phyloP scores from a whole-genome alignment of 164 flowering plant genomes.

The Annona squamosa region DNA sequence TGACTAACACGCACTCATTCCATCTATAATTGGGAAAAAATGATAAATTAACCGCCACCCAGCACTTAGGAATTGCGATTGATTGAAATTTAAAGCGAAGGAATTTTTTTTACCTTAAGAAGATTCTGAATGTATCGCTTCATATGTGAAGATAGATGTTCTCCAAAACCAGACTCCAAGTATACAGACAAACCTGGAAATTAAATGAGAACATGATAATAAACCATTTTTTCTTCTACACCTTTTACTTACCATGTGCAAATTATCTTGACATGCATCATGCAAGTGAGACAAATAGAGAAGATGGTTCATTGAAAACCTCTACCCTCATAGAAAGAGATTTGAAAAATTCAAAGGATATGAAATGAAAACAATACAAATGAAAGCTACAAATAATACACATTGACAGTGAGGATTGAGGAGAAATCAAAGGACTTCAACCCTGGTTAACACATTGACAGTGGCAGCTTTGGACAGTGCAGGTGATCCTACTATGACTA shows the following conservation, averaged over 20 bases:
- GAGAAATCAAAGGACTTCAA: not conserved
- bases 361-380: not conserved
- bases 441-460: no score
- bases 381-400: not conserved
- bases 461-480: no score
- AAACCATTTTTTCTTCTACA: not conserved
- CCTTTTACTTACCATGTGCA: not conserved
- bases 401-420: not conserved
- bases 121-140: constrained; percentile 66
- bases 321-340: not conserved
- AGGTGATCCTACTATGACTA: no score
- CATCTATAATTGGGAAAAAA: not conserved
- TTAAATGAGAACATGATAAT: not conserved
- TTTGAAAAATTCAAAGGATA: not conserved
- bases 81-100: not conserved
- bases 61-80: not conserved
- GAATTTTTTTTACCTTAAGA: constrained; percentile 47
- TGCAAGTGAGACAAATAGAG: not conserved
- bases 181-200: constrained; percentile 47
- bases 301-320: not conserved
- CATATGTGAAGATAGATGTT: constrained; percentile 43
- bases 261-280: not conserved
- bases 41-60: not conserved
- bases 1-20: not conserved
- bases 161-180: constrained; percentile 69